phyloP scores from a whole-genome alignment of 2,329 filamentous ascomycete genomes.

The Epichloe sibirici region DNA sequence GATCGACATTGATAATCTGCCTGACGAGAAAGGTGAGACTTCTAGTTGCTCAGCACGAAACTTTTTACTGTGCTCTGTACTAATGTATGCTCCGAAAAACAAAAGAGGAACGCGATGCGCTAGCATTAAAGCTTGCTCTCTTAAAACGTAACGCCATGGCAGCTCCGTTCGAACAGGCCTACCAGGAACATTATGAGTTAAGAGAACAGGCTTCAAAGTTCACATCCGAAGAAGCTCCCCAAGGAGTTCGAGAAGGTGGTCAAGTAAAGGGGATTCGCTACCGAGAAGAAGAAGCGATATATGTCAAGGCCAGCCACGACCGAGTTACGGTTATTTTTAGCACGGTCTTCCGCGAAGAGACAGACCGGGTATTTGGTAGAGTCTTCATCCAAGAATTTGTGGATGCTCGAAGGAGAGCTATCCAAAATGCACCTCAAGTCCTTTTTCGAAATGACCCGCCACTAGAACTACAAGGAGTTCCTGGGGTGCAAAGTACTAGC shows the following conservation, averaged over 20 bases:
- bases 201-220: slow-evolving; percentile 85
- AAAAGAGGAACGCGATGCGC: slow-evolving; percentile 68
- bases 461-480: slow-evolving; percentile 76
- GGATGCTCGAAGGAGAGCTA: slow-evolving; percentile 83
- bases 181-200: slow-evolving; percentile 79
- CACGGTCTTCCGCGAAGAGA: slow-evolving; percentile 95
- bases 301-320: slow-evolving; percentile 94
- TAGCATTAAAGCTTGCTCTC: slow-evolving; percentile 77
- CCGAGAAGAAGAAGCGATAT: slow-evolving; percentile 96
- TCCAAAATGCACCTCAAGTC: slow-evolving; percentile 97
- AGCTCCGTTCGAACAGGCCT: slow-evolving; percentile 93
- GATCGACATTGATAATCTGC: slow-evolving; percentile 79
- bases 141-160: slow-evolving; percentile 99
- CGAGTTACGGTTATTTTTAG: slow-evolving; percentile 98
- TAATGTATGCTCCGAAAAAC: background rate
- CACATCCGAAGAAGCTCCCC: slow-evolving; percentile 85
- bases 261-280: slow-evolving; percentile 96
- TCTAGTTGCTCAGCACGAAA: no score
- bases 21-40: slow-evolving; percentile 55
- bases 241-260: slow-evolving; percentile 79
- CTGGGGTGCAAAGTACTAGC: slow-evolving; percentile 63
- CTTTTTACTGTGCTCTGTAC: background rate
- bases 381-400: slow-evolving; percentile 99
- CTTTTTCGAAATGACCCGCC: slow-evolving; percentile 92
- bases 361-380: slow-evolving; percentile 92